phyloP scores from a whole-genome alignment of 179 eudicot genomes.

The Camellia oleifera region DNA sequence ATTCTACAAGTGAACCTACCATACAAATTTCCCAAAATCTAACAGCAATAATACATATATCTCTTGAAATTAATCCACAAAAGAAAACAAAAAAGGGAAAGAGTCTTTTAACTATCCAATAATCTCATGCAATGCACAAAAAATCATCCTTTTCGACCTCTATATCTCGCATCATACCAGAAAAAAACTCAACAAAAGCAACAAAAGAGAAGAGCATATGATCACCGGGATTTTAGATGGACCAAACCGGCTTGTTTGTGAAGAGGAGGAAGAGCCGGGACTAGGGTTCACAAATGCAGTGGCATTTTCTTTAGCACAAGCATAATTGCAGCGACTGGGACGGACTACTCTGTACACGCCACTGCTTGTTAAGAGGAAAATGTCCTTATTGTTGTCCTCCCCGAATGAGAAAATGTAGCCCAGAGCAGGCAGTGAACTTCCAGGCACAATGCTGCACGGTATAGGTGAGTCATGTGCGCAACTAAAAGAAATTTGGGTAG shows the following conservation, averaged over 20 bases:
- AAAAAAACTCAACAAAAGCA: slow-evolving; percentile 18
- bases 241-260: slow-evolving; percentile 27
- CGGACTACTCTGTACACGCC: slow-evolving; percentile 78
- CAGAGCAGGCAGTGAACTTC: slow-evolving; percentile 53
- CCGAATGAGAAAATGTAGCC: slow-evolving; percentile 72
- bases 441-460: slow-evolving; percentile 44
- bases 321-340: slow-evolving; percentile 66
- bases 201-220: slow-evolving; percentile 21
- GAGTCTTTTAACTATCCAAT: background rate
- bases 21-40: too few species aligned
- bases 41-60: too few species aligned
- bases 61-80: background rate
- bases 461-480: slow-evolving; percentile 72
- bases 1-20: too few species aligned
- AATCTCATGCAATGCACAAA: background rate
- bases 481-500: slow-evolving; percentile 34
- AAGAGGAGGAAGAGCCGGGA: slow-evolving; percentile 32
- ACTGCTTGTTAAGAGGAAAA: slow-evolving; percentile 56
- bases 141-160: background rate
- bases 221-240: slow-evolving; percentile 19
- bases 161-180: background rate
- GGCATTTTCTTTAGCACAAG: slow-evolving; percentile 55
- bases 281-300: slow-evolving; percentile 16
- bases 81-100: background rate
- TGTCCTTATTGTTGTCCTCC: slow-evolving; percentile 61